Conservation (phyloP, 345 rosid genomes). For the Garcia nutans region DNA sequence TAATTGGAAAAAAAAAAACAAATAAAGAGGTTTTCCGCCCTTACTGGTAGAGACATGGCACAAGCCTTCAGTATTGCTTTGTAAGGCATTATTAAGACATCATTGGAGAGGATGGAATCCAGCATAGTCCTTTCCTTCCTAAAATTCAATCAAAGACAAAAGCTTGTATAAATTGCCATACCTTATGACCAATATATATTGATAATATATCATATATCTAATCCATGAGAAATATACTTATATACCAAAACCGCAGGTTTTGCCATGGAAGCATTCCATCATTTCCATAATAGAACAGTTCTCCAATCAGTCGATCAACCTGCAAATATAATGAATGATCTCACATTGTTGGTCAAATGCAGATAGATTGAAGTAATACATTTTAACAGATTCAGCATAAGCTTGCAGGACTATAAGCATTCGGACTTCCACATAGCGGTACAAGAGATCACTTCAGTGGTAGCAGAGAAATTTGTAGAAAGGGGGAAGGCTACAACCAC, state of each 20-base stretch:
- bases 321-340: conserved; percentile 23
- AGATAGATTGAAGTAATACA: neutral
- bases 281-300: conserved; percentile 74
- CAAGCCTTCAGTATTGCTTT: conserved; percentile 78
- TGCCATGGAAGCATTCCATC: conserved; percentile 92
- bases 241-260: conserved; percentile 88
- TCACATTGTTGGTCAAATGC: neutral
- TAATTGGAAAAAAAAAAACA: neutral
- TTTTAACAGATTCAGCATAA: neutral
- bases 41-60: conserved; percentile 86
- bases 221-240: neutral
- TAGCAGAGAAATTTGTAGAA: neutral
- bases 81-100: conserved; percentile 64
- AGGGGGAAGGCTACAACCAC: neutral
- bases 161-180: neutral
- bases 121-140: conserved; percentile 83
- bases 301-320: conserved; percentile 85
- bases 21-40: conserved; percentile 8
- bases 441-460: neutral
- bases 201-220: neutral
- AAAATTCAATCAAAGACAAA: conserved; percentile 12
- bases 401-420: neutral
- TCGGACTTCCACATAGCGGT: neutral
- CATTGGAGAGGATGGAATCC: conserved; percentile 60
- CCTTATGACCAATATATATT: neutral